Evolutionary conservation across 805 yeast genomes (phyloP).

Genomic region (Kluyveromyces wickerhamii): DNA sequence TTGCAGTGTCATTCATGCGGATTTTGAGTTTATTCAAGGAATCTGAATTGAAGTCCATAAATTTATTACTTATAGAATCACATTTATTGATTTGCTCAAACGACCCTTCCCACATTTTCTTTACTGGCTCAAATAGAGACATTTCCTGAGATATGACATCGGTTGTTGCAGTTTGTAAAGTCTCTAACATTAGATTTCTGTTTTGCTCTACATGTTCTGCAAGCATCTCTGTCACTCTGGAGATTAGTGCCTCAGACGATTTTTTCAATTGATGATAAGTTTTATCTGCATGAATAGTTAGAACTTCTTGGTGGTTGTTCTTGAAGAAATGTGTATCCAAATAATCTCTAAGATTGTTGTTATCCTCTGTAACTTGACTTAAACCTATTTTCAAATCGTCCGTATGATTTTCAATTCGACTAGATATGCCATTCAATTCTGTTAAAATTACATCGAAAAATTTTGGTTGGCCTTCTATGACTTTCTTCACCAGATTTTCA

Average conservation of each 20-base stretch:
- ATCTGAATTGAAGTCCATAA: constrained; percentile 13
- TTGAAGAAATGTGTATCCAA: constrained; percentile 25
- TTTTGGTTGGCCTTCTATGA: constrained; percentile 19
- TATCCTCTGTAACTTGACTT: constrained; percentile 27
- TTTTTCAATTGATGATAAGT: constrained; percentile 19
- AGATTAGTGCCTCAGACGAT: constrained; percentile 17
- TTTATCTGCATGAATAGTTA: constrained; percentile 19
- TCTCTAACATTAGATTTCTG: constrained; percentile 18
- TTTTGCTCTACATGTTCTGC: constrained; percentile 19
- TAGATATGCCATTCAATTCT: constrained; percentile 16
- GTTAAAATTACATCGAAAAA: constrained; percentile 14
- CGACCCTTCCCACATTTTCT: constrained; percentile 24
- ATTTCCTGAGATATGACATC: constrained; percentile 27
- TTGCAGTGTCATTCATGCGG: constrained; percentile 13
- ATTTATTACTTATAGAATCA: constrained; percentile 24
- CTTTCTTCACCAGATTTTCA: constrained; percentile 18
- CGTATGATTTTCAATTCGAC: constrained; percentile 14
- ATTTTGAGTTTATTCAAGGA: constrained; percentile 16
- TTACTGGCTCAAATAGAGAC: constrained; percentile 23
- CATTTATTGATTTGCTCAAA: constrained; percentile 26
- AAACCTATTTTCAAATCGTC: constrained; percentile 20
- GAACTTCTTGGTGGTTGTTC: constrained; percentile 20
- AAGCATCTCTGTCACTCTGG: constrained; percentile 17
- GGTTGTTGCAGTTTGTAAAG: constrained; percentile 21
- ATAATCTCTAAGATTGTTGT: constrained; percentile 25